These are phyloP conservation scores for Pythium brachiatum DNA, from an alignment of 352 stramenopile species.

Conservation along the genomic window DNA sequence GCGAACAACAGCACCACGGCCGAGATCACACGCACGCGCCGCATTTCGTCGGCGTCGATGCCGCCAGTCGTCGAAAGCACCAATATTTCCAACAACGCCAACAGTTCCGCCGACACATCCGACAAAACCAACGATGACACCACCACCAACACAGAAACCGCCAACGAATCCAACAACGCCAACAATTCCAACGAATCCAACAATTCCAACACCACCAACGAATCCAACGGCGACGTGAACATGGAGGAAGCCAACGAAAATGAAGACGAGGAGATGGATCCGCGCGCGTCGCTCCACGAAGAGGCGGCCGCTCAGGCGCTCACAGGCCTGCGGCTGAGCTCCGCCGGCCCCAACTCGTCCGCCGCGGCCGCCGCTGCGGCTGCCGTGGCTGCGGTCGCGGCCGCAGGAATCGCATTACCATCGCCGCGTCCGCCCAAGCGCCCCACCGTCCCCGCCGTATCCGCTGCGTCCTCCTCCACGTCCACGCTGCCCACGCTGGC, in stretches of 20 bases:
- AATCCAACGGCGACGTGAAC: slow-evolving; percentile 6
- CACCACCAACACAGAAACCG: slow-evolving; percentile 1
- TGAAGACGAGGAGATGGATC: slow-evolving; percentile 3
- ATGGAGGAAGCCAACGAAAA: slow-evolving; percentile 5
- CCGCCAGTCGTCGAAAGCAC: background rate
- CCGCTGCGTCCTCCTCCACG: background rate
- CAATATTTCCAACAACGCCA: slow-evolving; percentile 2
- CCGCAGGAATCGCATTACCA: slow-evolving; percentile 8
- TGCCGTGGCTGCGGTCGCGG: slow-evolving; percentile 18
- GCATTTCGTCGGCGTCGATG: slow-evolving; percentile 21
- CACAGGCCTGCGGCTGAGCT: slow-evolving; percentile 52
- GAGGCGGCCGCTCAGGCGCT: slow-evolving; percentile 67
- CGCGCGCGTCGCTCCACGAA: slow-evolving; percentile 45
- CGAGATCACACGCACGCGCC: slow-evolving; percentile 27
- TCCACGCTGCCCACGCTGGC: slow-evolving; percentile 3
- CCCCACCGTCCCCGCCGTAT: background rate
- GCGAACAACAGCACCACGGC: slow-evolving; percentile 13
- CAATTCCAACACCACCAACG: background rate
- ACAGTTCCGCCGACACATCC: background rate
- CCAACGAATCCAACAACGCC: background rate
- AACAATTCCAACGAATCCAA: background rate
- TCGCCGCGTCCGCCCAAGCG: slow-evolving; percentile 10
- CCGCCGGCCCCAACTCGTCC: slow-evolving; percentile 12
- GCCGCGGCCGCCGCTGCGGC: slow-evolving; percentile 18
- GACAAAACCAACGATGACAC: slow-evolving; percentile 5